Percentiles rank a stretch among this genome's conserved stretches.
Evolutionary conservation across 495 filamentous ascomycete genomes (phyloP).

Genomic region (Penicillium herquei): DNA sequence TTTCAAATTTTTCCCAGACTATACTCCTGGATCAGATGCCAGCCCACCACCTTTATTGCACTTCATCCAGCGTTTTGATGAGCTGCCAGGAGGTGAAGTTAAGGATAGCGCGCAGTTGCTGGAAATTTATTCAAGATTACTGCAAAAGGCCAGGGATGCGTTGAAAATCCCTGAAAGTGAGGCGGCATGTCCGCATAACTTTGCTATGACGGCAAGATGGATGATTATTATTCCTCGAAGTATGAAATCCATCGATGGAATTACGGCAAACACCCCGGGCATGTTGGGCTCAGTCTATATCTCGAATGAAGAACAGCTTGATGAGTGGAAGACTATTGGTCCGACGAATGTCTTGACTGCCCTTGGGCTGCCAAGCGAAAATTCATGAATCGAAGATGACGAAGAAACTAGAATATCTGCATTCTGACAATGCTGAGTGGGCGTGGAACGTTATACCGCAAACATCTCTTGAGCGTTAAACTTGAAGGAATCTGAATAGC

Average conservation of each 20-base stretch:
- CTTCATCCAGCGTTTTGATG: constrained; percentile 9
- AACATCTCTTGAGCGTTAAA: no score
- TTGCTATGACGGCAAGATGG: constrained; percentile 37
- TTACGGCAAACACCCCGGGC: constrained; percentile 35
- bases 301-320: constrained; percentile 25
- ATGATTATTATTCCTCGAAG: constrained; percentile 39
- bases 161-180: constrained; percentile 5
- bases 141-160: constrained; percentile 21
- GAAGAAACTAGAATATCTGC: background rate
- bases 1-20: constrained; percentile 17
- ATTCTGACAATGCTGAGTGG: background rate
- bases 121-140: constrained; percentile 21
- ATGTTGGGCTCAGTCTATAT: constrained; percentile 43
- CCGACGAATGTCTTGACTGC: constrained; percentile 19
- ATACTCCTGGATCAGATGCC: constrained; percentile 1
- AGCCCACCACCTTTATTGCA: constrained; percentile 3
- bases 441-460: background rate
- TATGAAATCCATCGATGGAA: constrained; percentile 17
- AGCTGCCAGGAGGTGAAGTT: background rate
- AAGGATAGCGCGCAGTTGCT: constrained; percentile 1
- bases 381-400: background rate
- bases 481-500: no score
- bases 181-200: constrained; percentile 36
- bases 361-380: constrained; percentile 17
- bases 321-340: constrained; percentile 29